These are phyloP conservation scores for Arachis stenosperma DNA, from an alignment of 306 rosid species.

Conservation along the genomic window DNA sequence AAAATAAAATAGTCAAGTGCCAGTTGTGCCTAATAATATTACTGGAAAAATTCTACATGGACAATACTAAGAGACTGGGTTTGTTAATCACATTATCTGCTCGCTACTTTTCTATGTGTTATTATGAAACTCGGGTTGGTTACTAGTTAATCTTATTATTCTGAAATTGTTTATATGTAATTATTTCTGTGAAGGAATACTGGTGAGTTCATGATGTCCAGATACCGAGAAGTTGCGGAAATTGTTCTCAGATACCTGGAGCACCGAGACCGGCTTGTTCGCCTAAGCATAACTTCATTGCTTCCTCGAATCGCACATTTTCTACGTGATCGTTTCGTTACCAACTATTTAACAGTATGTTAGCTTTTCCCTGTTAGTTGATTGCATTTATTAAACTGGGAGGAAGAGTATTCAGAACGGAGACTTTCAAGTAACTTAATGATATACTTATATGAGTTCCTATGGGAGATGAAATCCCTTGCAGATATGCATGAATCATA, in stretches of 20 bases:
- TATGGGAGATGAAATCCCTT: conserved; percentile 47
- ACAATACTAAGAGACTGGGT: not conserved
- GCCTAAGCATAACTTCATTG: conserved; percentile 93
- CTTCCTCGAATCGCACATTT: conserved; percentile 98
- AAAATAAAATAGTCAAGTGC: not conserved
- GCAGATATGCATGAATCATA: conserved; percentile 99
- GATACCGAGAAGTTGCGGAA: conserved; percentile 98
- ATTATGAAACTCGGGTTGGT: conserved; percentile 7
- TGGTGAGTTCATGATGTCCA: conserved; percentile 99
- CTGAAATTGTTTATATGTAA: conserved; percentile 16
- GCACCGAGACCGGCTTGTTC: conserved; percentile 94
- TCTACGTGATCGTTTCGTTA: conserved; percentile 95
- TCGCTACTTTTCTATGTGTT: not conserved
- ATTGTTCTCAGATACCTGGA: conserved; percentile 94
- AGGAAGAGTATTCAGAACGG: conserved; percentile 19
- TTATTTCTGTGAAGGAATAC: conserved; percentile 75
- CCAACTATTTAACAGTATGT: conserved; percentile 87
- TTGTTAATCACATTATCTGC: conserved; percentile 16
- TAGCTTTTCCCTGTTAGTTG: conserved; percentile 33
- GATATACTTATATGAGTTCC: conserved; percentile 33
- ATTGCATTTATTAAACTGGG: conserved; percentile 34
- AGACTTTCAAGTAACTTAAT: conserved; percentile 16
- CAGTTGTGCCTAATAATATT: conserved; percentile 10
- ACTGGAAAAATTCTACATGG: not conserved
- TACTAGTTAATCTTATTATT: conserved; percentile 23